These are phyloP conservation scores for Salix koriyanagi DNA, from an alignment of 345 rosid genomes.

Conservation along the genomic window DNA sequence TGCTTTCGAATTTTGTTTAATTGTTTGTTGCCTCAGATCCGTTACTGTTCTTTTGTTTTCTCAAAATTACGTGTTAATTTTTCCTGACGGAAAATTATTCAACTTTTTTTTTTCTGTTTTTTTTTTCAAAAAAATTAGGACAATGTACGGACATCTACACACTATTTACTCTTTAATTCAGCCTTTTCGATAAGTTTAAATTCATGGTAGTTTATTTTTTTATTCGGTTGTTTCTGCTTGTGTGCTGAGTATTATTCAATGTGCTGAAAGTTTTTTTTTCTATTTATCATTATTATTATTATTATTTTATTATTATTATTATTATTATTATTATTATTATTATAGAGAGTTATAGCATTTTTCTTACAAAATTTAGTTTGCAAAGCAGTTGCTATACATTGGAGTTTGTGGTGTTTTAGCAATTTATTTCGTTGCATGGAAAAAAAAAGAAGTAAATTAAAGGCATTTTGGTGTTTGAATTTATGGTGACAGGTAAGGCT, in stretches of 20 bases:
- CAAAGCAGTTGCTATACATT: background rate
- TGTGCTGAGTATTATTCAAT: background rate
- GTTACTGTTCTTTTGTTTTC: slow-evolving; percentile 16
- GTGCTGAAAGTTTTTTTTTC: background rate
- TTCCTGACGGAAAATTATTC: background rate
- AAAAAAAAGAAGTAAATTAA: background rate
- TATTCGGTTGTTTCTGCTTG: background rate
- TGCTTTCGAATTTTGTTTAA: background rate
- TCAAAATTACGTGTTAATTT: background rate
- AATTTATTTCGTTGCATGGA: background rate
- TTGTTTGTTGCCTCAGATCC: slow-evolving; percentile 34
- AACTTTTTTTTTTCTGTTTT: too few relatives aligned
- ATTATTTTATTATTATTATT: too few relatives aligned
- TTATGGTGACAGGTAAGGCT: slow-evolving; percentile 28
- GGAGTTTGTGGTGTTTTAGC: background rate
- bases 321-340: too few relatives aligned
- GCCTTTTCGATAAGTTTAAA: background rate
- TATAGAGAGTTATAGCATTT: background rate
- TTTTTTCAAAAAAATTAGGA: too few relatives aligned
- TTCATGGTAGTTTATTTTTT: background rate
- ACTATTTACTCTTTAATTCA: too few relatives aligned
- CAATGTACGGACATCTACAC: too few relatives aligned
- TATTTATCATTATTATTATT: too few relatives aligned
- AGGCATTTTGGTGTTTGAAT: background rate
- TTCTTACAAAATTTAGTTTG: background rate